phyloP scores from a whole-genome alignment of 1,284 basidiomycete genomes.

The Cutaneotrichosporon sp. region DNA sequence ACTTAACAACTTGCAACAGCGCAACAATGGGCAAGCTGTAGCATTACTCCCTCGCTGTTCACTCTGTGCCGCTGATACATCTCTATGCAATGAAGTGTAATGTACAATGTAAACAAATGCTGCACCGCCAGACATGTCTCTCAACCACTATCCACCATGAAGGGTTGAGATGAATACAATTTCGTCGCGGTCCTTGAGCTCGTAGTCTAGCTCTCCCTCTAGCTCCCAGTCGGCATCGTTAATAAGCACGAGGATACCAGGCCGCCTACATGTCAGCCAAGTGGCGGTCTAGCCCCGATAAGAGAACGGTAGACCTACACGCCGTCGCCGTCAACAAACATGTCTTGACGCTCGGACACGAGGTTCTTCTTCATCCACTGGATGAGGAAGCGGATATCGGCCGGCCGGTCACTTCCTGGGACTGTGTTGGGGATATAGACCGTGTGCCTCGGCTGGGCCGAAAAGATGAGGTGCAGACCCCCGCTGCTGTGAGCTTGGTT shows the following conservation, averaged over 20 bases:
- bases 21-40: too few species aligned
- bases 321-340: slow-evolving; percentile 81
- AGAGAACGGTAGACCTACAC: slow-evolving; percentile 62
- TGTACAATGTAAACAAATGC: too few species aligned
- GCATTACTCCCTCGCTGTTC: too few species aligned
- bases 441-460: slow-evolving; percentile 59
- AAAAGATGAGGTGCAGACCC: slow-evolving; percentile 80
- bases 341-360: slow-evolving; percentile 76
- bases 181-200: slow-evolving; percentile 73
- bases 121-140: too few species aligned
- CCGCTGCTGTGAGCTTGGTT: slow-evolving; percentile 52
- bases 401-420: slow-evolving; percentile 47
- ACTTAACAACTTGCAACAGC: too few species aligned
- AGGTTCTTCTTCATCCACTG: slow-evolving; percentile 71
- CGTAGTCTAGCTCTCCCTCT: slow-evolving; percentile 88
- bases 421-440: slow-evolving; percentile 58
- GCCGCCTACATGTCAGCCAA: slow-evolving; percentile 59
- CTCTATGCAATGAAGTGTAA: neutral
- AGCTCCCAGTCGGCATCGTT: slow-evolving; percentile 99
- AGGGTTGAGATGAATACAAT: slow-evolving; percentile 94
- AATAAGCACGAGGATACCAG: slow-evolving; percentile 89
- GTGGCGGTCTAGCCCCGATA: too few species aligned
- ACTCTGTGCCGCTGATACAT: too few species aligned
- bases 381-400: slow-evolving; percentile 71
- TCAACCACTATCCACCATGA: slow-evolving; percentile 66